Evolutionary conservation across 306 rosid species (phyloP).

Genomic region (Trifolium fragiferum): DNA sequence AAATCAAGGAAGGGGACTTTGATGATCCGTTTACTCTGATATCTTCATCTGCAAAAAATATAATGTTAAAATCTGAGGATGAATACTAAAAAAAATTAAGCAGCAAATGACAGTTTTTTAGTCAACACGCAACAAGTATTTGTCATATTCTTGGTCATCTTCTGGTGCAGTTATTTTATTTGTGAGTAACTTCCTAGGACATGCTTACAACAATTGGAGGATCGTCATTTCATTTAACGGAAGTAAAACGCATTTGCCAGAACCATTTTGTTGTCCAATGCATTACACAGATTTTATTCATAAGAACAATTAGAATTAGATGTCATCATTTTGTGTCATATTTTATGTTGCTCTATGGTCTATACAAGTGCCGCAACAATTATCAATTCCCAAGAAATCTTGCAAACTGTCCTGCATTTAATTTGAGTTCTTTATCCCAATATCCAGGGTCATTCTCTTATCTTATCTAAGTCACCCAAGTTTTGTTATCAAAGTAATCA

Average conservation of each 20-base stretch:
- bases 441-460: slow-evolving; percentile 12
- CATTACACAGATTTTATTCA: slow-evolving; percentile 20
- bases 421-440: neutral
- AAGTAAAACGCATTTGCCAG: neutral
- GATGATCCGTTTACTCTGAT: slow-evolving; percentile 64
- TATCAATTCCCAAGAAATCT: slow-evolving; percentile 14
- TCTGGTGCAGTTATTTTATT: slow-evolving; percentile 13
- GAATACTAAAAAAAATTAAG: neutral
- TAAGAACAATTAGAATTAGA: slow-evolving; percentile 21
- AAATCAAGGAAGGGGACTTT: slow-evolving; percentile 70
- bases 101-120: slow-evolving; percentile 18
- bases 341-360: neutral
- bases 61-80: slow-evolving; percentile 12
- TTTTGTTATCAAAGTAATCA: slow-evolving; percentile 12
- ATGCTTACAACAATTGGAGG: slow-evolving; percentile 34
- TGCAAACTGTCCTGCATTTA: slow-evolving; percentile 10
- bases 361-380: neutral
- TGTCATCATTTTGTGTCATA: slow-evolving; percentile 1
- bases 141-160: slow-evolving; percentile 7
- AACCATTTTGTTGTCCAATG: slow-evolving; percentile 4
- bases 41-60: slow-evolving; percentile 68
- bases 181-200: neutral
- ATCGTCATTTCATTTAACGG: slow-evolving; percentile 20
- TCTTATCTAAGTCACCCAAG: neutral
- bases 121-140: slow-evolving; percentile 15